A percentile compares a stretch with the other conserved stretches of the same genome.
phyloP scores from a whole-genome alignment of 257 asterid species.

The Solanum okadae region DNA sequence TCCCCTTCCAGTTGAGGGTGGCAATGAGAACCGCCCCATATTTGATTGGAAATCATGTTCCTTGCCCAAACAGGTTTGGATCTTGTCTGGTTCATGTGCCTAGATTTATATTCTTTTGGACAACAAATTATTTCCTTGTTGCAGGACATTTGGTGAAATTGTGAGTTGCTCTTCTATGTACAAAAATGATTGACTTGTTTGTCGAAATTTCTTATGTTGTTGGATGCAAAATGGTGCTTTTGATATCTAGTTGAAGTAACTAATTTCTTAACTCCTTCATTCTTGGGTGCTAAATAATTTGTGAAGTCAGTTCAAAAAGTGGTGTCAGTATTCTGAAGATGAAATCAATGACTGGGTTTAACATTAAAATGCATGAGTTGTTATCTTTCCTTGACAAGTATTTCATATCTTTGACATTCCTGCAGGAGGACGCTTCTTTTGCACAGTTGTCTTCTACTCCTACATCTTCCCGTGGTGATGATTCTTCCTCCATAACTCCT shows the following conservation, averaged over 20 bases:
- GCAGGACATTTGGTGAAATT: background rate
- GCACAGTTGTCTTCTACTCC: slow-evolving; percentile 51
- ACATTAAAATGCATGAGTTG: background rate
- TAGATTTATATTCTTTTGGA: background rate
- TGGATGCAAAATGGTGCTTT: background rate
- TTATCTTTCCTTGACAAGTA: background rate
- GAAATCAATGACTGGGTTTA: background rate
- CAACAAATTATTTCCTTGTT: background rate
- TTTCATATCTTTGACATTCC: slow-evolving; percentile 1
- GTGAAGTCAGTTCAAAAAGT: background rate
- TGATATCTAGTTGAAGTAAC: background rate
- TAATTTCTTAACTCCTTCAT: background rate
- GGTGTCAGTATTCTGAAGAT: background rate
- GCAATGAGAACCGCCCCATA: slow-evolving; percentile 46
- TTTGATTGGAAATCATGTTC: slow-evolving; percentile 70
- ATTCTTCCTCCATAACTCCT: slow-evolving; percentile 71
- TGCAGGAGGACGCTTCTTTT: slow-evolving; percentile 63
- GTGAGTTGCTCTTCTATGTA: background rate
- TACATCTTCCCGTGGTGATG: slow-evolving; percentile 40
- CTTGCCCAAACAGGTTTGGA: slow-evolving; percentile 54
- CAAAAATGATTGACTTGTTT: background rate
- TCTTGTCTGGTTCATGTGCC: background rate
- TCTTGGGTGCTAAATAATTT: background rate
- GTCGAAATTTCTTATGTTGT: background rate
- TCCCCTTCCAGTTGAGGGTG: slow-evolving; percentile 58